Evolutionary conservation across 257 asterid genomes (phyloP).

Genomic region (Nicotiana paniculata): DNA sequence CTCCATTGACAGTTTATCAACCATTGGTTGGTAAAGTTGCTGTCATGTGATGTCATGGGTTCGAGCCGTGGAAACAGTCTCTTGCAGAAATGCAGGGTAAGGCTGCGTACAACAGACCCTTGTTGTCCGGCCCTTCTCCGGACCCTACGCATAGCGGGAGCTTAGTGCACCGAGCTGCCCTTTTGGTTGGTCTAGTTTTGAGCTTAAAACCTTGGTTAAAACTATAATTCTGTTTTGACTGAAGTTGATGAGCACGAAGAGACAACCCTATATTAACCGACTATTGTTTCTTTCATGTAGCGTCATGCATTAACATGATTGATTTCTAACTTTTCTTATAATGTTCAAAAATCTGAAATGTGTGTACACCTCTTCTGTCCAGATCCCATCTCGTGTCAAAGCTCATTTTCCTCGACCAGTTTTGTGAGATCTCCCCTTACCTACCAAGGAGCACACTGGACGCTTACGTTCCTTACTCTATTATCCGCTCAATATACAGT

Average conservation of each 20-base stretch:
- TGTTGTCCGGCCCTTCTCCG: too few species aligned
- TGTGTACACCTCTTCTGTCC: slow-evolving; percentile 6
- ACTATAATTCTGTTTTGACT: not conserved
- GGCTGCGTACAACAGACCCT: too few species aligned
- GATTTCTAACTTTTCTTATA: not conserved
- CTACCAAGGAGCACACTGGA: slow-evolving; percentile 84
- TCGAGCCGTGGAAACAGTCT: too few species aligned
- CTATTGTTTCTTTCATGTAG: not conserved
- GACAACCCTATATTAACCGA: not conserved
- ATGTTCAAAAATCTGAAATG: not conserved
- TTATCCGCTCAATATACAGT: slow-evolving; percentile 80
- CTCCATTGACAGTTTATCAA: not conserved
- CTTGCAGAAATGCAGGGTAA: too few species aligned
- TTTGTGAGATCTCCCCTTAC: slow-evolving; percentile 79
- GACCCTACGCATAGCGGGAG: too few species aligned
- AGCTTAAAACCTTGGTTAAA: not conserved
- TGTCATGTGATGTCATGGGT: too few species aligned
- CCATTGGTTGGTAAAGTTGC: not conserved
- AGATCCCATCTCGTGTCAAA: slow-evolving; percentile 80
- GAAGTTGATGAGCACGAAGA: not conserved
- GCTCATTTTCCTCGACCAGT: slow-evolving; percentile 87
- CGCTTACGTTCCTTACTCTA: slow-evolving; percentile 68
- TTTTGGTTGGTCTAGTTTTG: not conserved
- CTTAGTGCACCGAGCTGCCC: too few species aligned
- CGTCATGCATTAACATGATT: not conserved